Evolutionary conservation across 495 filamentous ascomycete genomes (phyloP).

Genomic region (Lasiosphaeria ovina): DNA sequence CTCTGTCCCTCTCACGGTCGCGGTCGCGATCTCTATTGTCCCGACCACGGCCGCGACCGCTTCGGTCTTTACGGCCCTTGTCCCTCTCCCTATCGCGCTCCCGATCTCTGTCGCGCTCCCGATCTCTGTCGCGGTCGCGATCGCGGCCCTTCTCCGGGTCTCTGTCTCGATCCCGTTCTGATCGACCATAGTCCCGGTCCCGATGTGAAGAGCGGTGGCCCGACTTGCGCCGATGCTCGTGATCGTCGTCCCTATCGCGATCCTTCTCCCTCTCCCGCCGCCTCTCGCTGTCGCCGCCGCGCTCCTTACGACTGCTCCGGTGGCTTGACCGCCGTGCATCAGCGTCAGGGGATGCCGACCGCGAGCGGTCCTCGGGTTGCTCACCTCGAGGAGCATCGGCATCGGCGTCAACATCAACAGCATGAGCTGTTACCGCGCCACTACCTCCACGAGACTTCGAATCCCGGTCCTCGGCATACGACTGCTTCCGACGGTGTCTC

Average conservation of each 20-base stretch:
- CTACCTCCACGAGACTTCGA: conserved; percentile 23
- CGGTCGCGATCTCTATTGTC: conserved; percentile 46
- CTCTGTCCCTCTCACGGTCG: conserved; percentile 46
- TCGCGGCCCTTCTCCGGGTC: conserved; percentile 47
- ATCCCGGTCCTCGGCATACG: conserved; percentile 38
- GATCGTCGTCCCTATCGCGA: conserved; percentile 33
- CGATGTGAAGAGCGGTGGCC: conserved; percentile 48
- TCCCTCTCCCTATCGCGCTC: conserved; percentile 38
- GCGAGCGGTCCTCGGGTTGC: conserved; percentile 45
- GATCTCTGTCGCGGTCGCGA: conserved; percentile 44
- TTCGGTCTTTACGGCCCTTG: conserved; percentile 37
- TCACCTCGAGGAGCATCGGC: conserved; percentile 21
- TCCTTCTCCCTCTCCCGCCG: conserved; percentile 40
- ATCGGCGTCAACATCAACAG: no score
- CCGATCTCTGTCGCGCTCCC: conserved; percentile 44
- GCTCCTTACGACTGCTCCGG: conserved; percentile 48
- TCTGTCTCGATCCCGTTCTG: conserved; percentile 44
- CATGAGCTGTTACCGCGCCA: no score
- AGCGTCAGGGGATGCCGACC: conserved; percentile 51
- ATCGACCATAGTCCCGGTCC: conserved; percentile 42
- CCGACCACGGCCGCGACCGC: conserved; percentile 33
- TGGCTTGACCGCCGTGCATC: conserved; percentile 52
- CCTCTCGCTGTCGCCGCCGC: conserved; percentile 34
- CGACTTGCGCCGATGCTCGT: conserved; percentile 37
- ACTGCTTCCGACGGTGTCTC: conserved; percentile 48